Percentiles rank a stretch among this genome's conserved stretches.
phyloP scores from a whole-genome alignment of 2,329 filamentous ascomycete species.

The Scedosporium boydii region DNA sequence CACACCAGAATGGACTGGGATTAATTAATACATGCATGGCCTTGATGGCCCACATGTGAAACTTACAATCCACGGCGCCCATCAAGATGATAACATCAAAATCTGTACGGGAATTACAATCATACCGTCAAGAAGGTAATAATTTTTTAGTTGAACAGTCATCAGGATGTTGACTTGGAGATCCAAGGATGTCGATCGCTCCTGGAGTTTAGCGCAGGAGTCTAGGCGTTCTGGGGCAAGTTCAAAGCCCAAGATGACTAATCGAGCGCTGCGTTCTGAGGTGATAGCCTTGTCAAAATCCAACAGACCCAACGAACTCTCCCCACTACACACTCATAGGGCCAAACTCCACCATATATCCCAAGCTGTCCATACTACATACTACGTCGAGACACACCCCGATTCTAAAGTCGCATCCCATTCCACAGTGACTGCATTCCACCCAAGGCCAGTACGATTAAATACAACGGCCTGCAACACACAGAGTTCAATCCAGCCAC shows the following conservation, averaged over 20 bases:
- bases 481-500: too few relatives aligned
- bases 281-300: slow-evolving; percentile 16
- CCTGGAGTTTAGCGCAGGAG: not conserved
- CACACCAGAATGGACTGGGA: too few relatives aligned
- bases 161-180: too few relatives aligned
- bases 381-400: not conserved
- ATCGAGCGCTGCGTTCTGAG: slow-evolving; percentile 12
- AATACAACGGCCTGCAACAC: too few relatives aligned
- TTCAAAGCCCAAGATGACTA: slow-evolving; percentile 8
- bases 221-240: not conserved
- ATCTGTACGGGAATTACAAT: not conserved
- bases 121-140: not conserved
- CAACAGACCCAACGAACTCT: slow-evolving; percentile 24
- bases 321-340: slow-evolving; percentile 26
- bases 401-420: too few relatives aligned
- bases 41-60: too few relatives aligned
- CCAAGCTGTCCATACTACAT: slow-evolving; percentile 7
- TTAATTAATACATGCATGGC: too few relatives aligned
- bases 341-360: slow-evolving; percentile 13
- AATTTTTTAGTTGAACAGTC: not conserved
- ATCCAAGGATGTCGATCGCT: too few relatives aligned
- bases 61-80: too few relatives aligned
- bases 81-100: too few relatives aligned
- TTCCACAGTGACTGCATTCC: too few relatives aligned
- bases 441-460: too few relatives aligned